Evolutionary conservation across 208 protist species (phyloP).

Genomic region (Leishmania gerbilli): DNA sequence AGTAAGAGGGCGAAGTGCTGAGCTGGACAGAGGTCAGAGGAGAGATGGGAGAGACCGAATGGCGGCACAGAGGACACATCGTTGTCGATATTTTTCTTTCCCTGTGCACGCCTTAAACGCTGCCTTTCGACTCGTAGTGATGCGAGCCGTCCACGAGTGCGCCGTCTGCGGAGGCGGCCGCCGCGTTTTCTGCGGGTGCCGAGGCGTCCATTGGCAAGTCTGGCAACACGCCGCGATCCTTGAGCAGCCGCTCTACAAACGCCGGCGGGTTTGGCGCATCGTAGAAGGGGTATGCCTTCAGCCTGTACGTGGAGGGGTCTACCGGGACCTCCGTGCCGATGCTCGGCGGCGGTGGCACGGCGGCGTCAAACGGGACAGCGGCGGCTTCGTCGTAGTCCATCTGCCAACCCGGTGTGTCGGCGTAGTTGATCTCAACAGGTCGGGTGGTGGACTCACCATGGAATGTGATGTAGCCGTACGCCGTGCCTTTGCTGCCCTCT

Average conservation of each 20-base stretch:
- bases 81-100: constrained; percentile 32
- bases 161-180: neutral
- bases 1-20: neutral
- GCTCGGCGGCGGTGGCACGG: constrained; percentile 78
- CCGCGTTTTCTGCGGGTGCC: constrained; percentile 21
- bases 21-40: neutral
- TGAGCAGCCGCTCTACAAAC: constrained; percentile 87
- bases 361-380: constrained; percentile 63
- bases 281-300: constrained; percentile 89
- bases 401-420: constrained; percentile 78
- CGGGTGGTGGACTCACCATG: constrained; percentile 83
- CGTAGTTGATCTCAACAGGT: constrained; percentile 75
- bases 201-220: constrained; percentile 68
- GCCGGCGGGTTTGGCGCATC: constrained; percentile 87
- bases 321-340: constrained; percentile 90
- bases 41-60: neutral
- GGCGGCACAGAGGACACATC: neutral
- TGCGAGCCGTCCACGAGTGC: constrained; percentile 39
- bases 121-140: constrained; percentile 34
- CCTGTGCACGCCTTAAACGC: constrained; percentile 26
- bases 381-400: constrained; percentile 60
- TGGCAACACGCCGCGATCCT: constrained; percentile 87
- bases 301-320: constrained; percentile 57
- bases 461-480: constrained; percentile 90
- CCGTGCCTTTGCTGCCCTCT: constrained; percentile 74